phyloP scores from a whole-genome alignment of 2,329 filamentous ascomycete species.

The Xylariomycetidae sp. region DNA sequence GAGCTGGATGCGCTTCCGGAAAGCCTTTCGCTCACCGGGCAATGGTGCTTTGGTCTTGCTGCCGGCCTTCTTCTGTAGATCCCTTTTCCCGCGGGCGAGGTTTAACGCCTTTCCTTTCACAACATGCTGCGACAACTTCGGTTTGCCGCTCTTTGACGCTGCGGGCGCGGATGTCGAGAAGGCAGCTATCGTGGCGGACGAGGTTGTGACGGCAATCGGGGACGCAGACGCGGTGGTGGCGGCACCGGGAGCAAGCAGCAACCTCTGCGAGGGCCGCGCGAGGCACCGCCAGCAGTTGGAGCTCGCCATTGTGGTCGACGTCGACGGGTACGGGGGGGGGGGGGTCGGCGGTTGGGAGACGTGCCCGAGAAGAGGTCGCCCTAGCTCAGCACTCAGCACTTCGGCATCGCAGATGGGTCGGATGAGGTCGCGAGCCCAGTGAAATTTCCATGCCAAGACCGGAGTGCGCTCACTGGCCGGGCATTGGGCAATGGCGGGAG shows the following conservation, averaged over 20 bases:
- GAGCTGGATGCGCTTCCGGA: slow-evolving; percentile 82
- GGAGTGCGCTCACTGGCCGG: slow-evolving; percentile 2
- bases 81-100: slow-evolving; percentile 39
- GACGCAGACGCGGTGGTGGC: slow-evolving; percentile 24
- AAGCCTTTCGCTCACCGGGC: slow-evolving; percentile 77
- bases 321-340: too few species aligned
- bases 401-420: slow-evolving; percentile 6
- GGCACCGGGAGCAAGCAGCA: slow-evolving; percentile 18
- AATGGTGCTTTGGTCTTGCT: slow-evolving; percentile 50
- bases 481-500: too few species aligned
- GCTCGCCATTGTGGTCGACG: slow-evolving; percentile 55
- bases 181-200: slow-evolving; percentile 9
- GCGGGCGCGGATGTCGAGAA: slow-evolving; percentile 21
- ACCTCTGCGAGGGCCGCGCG: slow-evolving; percentile 33
- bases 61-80: slow-evolving; percentile 47
- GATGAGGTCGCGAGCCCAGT: slow-evolving; percentile 8
- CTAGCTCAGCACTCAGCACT: background rate
- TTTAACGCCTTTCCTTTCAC: slow-evolving; percentile 35
- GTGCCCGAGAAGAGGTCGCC: too few species aligned
- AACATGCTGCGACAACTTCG: slow-evolving; percentile 14
- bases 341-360: too few species aligned
- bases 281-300: slow-evolving; percentile 55
- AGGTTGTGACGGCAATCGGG: slow-evolving; percentile 21
- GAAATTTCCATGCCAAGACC: slow-evolving; percentile 13
- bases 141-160: slow-evolving; percentile 5